A percentile compares a stretch with the other conserved stretches of the same genome.
phyloP scores from a whole-genome alignment of 805 yeast species.

The Kurtzmaniella fragi region DNA sequence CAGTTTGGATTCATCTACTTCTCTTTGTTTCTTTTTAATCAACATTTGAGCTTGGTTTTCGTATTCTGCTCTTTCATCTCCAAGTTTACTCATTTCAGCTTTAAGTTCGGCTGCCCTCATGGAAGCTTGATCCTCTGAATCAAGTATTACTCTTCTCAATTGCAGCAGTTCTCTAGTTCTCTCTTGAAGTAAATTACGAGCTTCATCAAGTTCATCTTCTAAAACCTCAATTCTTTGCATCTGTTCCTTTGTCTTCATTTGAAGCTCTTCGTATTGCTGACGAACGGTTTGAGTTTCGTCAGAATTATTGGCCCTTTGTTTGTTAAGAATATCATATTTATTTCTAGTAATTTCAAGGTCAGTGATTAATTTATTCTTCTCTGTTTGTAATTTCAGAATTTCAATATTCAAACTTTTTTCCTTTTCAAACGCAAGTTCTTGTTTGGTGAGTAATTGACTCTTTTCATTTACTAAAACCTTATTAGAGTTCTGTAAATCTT shows the following conservation, averaged over 20 bases:
- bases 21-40: slow-evolving; percentile 56
- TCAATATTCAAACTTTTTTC: slow-evolving; percentile 27
- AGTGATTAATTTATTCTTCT: slow-evolving; percentile 34
- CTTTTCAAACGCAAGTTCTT: slow-evolving; percentile 32
- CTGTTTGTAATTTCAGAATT: slow-evolving; percentile 37
- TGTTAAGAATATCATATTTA: slow-evolving; percentile 28
- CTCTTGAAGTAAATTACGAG: slow-evolving; percentile 69
- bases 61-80: slow-evolving; percentile 58
- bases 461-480: slow-evolving; percentile 33
- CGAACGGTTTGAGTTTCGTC: slow-evolving; percentile 42
- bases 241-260: slow-evolving; percentile 63
- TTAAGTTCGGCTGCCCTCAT: slow-evolving; percentile 50
- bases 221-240: slow-evolving; percentile 56
- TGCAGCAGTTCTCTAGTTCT: slow-evolving; percentile 74
- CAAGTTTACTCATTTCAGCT: slow-evolving; percentile 42
- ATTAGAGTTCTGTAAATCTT: slow-evolving; percentile 34
- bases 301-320: slow-evolving; percentile 30
- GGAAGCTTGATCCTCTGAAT: slow-evolving; percentile 57
- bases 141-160: slow-evolving; percentile 63
- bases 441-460: slow-evolving; percentile 35
- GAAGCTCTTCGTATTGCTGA: slow-evolving; percentile 69
- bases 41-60: slow-evolving; percentile 49
- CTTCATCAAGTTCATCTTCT: slow-evolving; percentile 79
- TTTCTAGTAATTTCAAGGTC: slow-evolving; percentile 36
- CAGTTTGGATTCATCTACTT: slow-evolving; percentile 50